Evolutionary conservation across 345 rosid genomes (phyloP), one percentile per base, ranked within the genome.

Genomic region (Acer saccharum): DNA sequence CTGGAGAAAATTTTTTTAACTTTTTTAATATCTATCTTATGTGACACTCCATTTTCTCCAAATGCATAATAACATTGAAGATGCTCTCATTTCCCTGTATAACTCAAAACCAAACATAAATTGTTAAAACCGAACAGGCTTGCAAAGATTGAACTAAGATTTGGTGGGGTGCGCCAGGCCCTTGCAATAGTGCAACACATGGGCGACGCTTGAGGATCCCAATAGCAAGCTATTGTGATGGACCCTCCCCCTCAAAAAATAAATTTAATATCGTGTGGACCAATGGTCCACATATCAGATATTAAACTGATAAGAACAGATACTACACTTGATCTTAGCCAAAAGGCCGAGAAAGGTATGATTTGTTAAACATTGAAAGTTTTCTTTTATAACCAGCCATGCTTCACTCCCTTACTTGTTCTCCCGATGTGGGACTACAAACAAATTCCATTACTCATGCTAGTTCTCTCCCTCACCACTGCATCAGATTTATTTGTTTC

Each of bases 311-410:
- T 83, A 86, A 83, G 79, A 86, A 86, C 85, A 86, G 82, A 86
- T 79, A 77, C 83, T 86, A 81, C 89, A 79, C 87, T 81, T 83
- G 87, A 83, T 79, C 79, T 83, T 82, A 86, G 83, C 83, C 85
- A 80, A 84, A 86, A 83, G 89, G 86, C 84, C 89, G 87, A 86
- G 89, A 84, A 82, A 82, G 84, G 85, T 80, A 84, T 84, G 80
- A 65, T 44, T 57, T n/a, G 17, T 0, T 1, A 0, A 6, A 0
- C 0, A 0, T 9, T 20, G 7, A 7, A 58, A 7, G 9, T 18
- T 58, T 58, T 17, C 2, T 7, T 67, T 67, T 67, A 39, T 67
- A 67, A 0, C 46, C 7, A 17, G 7, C 70, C 11, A 18, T 1
- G 16, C 12, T 10, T n/a, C 4, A 5, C 25, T 18, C 2, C 27